Evolutionary conservation across 2,329 filamentous ascomycete species (phyloP), one percentile per base, ranked within the genome.

Genomic region (Fusarium palustre): DNA sequence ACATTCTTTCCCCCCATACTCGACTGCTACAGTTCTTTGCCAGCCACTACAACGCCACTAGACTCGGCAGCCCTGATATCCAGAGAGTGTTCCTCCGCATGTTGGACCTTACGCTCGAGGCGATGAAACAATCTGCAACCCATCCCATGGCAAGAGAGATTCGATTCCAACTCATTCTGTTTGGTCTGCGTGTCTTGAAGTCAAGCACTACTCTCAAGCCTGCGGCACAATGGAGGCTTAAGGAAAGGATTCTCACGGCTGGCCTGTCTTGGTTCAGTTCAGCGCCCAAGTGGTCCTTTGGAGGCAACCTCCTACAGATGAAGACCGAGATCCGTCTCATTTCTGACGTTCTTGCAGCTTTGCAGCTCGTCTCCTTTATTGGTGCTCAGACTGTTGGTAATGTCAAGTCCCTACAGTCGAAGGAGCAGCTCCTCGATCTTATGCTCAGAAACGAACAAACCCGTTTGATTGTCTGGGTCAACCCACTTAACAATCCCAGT

Each of bases 31-130:
- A 97, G 68, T 97, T 98, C 77, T 88, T 99, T 64, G 90, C 88
- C 62, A 99, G 96, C 75, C 95, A 98, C 77, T 99, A 97, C 82
- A 97, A 94, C 77, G 94, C 97, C 3, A 94, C 92, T 15, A 88
- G 94, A n/a, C 84, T 97, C 28, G 91, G 93, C 28, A 97, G 91
- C 71, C 86, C 89, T 2, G 91, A 97, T 76, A 91, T 91, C 1
- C 93, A 97, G 73, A 88, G 88, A 63, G 86, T 94, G 6, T 97
- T 97, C 79, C 83, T 91, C 63, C 91, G 95, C 34, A 84, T 98
- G 69, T 87, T 98, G 60, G 88, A 91, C 69, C 83, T 91, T 31
- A 97, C 95, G 1, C 83, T 97, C 30, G 87, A 92, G 69, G 91
- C 92, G 1, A 83, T 97, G 74, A 89, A 87, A 66, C 83, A 88